Evolutionary conservation across 1,284 basidiomycete species (phyloP).

Genomic region (Rhodotorula sp.): DNA sequence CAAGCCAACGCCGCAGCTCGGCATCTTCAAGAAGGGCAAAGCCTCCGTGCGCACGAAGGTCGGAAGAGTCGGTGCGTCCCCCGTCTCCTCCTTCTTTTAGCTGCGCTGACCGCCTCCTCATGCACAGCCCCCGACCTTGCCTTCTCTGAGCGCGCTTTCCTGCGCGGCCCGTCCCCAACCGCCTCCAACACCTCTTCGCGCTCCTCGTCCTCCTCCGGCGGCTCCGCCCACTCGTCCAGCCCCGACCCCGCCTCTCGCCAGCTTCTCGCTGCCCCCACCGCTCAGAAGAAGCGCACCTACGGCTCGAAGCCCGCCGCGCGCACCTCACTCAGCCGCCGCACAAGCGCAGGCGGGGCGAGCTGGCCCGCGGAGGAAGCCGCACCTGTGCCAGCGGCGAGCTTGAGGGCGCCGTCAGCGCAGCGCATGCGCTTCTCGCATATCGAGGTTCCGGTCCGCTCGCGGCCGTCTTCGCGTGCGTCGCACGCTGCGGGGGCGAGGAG

Average conservation of each 20-base stretch:
- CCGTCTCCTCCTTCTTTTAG: too few relatives aligned
- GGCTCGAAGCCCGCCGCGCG: slow-evolving; percentile 6
- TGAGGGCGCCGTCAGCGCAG: not conserved
- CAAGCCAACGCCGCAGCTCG: slow-evolving; percentile 22
- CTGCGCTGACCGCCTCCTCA: not conserved
- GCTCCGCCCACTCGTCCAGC: not conserved
- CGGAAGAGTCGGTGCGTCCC: slow-evolving; percentile 2
- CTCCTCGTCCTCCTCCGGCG: not conserved
- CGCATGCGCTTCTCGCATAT: slow-evolving; percentile 12
- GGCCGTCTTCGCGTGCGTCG: not conserved
- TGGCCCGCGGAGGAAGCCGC: not conserved
- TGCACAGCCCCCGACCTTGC: slow-evolving; percentile 28
- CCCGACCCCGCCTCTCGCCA: too few relatives aligned
- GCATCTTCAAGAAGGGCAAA: slow-evolving; percentile 40
- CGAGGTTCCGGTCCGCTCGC: not conserved
- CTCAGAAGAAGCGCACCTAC: slow-evolving; percentile 8
- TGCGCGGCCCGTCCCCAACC: slow-evolving; percentile 2
- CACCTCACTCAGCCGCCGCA: not conserved
- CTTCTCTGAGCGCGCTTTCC: slow-evolving; percentile 37
- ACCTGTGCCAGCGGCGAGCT: not conserved
- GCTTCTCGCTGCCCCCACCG: not conserved
- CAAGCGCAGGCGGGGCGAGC: not conserved
- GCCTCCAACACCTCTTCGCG: not conserved
- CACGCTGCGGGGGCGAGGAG: not conserved
- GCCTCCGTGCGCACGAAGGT: slow-evolving; percentile 30